These are phyloP conservation scores for Flueggea neowawraea DNA, from an alignment of 441 rosid species.

Conservation along the genomic window DNA sequence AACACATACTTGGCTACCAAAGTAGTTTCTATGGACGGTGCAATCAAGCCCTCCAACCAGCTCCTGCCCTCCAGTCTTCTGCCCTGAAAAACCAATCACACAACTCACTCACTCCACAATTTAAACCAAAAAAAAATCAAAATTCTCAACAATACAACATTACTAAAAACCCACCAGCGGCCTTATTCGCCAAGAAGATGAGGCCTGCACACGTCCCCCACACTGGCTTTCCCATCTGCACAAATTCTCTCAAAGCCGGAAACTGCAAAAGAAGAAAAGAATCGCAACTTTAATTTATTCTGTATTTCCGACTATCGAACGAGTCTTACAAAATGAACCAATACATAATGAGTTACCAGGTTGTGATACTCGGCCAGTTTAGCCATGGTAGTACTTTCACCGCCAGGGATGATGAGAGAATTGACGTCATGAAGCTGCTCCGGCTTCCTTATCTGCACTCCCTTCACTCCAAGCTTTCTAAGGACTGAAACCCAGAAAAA, in stretches of 20 bases:
- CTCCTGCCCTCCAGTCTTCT: conserved; percentile 90
- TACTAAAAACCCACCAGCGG: conserved; percentile 54
- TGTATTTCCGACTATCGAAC: too few relatives aligned
- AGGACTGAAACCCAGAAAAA: conserved; percentile 32
- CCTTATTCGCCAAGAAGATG: conserved; percentile 87
- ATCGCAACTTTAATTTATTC: neutral
- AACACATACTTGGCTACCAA: conserved; percentile 82
- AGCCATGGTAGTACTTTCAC: conserved; percentile 99
- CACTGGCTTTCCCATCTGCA: conserved; percentile 83
- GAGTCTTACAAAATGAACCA: neutral
- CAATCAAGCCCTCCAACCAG: conserved; percentile 88
- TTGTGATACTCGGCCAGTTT: conserved; percentile 89
- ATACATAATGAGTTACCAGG: conserved; percentile 39
- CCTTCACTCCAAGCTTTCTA: conserved; percentile 78
- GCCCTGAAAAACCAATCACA: conserved; percentile 56
- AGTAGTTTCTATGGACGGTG: conserved; percentile 80
- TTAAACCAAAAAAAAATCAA: too few relatives aligned
- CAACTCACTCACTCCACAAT: too few relatives aligned
- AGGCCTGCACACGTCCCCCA: conserved; percentile 99
- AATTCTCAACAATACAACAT: neutral
- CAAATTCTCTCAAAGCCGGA: conserved; percentile 84
- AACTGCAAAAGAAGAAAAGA: conserved; percentile 38
- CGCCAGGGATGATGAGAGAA: conserved; percentile 94
- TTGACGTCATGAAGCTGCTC: conserved; percentile 68
- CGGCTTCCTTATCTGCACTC: conserved; percentile 83